Evolutionary conservation across 208 protist genomes (phyloP).

Genomic region (Trypanosoma conorhini): DNA sequence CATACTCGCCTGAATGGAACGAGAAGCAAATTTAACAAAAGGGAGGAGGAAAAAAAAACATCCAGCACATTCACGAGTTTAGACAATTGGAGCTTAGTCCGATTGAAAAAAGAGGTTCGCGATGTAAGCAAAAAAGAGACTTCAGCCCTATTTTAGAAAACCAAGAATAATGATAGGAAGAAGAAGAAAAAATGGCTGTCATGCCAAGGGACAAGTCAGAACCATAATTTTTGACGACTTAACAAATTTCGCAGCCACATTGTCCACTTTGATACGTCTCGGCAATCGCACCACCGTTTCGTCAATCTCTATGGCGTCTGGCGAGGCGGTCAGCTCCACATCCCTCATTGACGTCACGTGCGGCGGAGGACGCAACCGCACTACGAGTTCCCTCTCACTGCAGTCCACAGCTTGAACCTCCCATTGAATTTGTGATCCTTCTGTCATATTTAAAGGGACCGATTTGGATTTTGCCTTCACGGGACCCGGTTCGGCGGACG

Average conservation of each 20-base stretch:
- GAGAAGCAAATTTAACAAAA: background rate
- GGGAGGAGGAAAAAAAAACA: background rate
- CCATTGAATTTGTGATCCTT: slow-evolving; percentile 6
- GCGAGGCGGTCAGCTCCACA: slow-evolving; percentile 47
- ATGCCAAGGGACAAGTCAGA: slow-evolving; percentile 44
- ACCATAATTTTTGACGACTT: slow-evolving; percentile 48
- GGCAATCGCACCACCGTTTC: slow-evolving; percentile 39
- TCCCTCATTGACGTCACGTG: slow-evolving; percentile 45
- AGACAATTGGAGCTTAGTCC: background rate
- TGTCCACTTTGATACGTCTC: slow-evolving; percentile 36
- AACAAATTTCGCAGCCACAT: slow-evolving; percentile 57
- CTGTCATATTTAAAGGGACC: background rate
- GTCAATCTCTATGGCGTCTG: slow-evolving; percentile 53
- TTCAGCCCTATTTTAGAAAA: background rate
- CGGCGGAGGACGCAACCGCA: slow-evolving; percentile 41
- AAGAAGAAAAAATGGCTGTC: background rate
- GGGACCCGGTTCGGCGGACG: background rate
- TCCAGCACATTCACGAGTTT: background rate
- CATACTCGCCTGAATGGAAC: background rate
- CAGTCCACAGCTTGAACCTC: slow-evolving; percentile 15
- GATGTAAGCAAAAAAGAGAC: background rate
- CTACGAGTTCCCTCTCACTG: slow-evolving; percentile 15
- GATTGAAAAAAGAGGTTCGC: background rate
- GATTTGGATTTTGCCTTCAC: background rate
- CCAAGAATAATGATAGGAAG: no score